Evolutionary conservation across 805 yeast species (phyloP).

Genomic region (Candida palmyrensis): DNA sequence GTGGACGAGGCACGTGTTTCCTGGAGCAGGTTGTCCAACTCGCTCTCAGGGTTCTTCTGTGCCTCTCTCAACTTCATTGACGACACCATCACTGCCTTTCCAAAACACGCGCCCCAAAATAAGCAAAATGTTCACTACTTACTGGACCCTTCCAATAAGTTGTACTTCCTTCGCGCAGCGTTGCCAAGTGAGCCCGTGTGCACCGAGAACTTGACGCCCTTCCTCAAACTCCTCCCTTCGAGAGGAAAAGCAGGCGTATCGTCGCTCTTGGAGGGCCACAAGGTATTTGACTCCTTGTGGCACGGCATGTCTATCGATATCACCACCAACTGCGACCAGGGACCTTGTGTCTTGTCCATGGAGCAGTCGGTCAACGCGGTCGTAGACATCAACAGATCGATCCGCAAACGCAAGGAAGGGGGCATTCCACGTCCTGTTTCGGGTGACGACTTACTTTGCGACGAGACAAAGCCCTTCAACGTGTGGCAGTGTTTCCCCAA

Average conservation of each 20-base stretch:
- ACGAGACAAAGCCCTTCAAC: constrained; percentile 51
- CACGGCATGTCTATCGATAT: constrained; percentile 89
- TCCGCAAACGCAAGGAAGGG: constrained; percentile 52
- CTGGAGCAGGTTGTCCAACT: constrained; percentile 72
- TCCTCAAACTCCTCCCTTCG: constrained; percentile 83
- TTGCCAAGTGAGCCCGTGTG: constrained; percentile 94
- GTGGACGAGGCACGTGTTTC: constrained; percentile 49
- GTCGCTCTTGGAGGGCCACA: constrained; percentile 82
- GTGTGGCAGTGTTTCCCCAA: constrained; percentile 76
- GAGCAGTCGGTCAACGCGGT: constrained; percentile 67
- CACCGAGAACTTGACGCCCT: constrained; percentile 94
- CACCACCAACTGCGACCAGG: constrained; percentile 43
- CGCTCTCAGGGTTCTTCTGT: constrained; percentile 87
- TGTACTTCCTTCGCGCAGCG: constrained; percentile 72
- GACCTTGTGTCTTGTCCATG: constrained; percentile 47
- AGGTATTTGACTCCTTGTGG: constrained; percentile 88
- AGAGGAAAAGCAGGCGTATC: constrained; percentile 88
- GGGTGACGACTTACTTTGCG: constrained; percentile 71
- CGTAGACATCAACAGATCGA: constrained; percentile 60
- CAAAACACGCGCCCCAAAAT: constrained; percentile 43
- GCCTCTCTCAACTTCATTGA: constrained; percentile 91
- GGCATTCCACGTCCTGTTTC: constrained; percentile 81
- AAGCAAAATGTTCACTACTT: constrained; percentile 21
- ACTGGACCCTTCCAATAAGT: constrained; percentile 21
- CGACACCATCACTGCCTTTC: constrained; percentile 64